Conservation (phyloP, 164 flowering plant genomes). For the Tetrastigma voinierianum region DNA sequence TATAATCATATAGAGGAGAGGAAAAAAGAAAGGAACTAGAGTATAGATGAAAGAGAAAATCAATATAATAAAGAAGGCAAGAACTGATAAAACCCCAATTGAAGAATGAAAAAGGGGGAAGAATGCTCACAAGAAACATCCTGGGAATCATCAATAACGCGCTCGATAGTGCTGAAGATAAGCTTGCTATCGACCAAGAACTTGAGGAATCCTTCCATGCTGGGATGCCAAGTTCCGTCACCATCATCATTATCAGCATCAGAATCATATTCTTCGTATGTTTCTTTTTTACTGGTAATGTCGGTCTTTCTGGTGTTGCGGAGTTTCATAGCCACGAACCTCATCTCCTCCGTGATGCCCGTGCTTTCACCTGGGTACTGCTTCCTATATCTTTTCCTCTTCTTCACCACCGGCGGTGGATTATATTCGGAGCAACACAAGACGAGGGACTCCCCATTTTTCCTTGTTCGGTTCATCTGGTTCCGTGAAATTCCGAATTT, state of each 20-base stretch:
- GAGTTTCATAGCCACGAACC: conserved; percentile 88
- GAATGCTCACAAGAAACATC: conserved; percentile 75
- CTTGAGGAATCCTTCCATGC: conserved; percentile 66
- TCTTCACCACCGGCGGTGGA: conserved; percentile 35
- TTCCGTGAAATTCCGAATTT: background rate
- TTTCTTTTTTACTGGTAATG: conserved; percentile 7
- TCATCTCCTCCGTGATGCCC: conserved; percentile 92
- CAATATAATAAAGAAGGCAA: background rate
- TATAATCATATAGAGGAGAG: too few species aligned
- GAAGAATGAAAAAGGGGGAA: background rate
- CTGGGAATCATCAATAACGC: conserved; percentile 68
- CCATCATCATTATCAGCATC: conserved; percentile 21
- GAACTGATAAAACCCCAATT: background rate
- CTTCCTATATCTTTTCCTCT: conserved; percentile 72
- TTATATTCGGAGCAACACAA: conserved; percentile 19
- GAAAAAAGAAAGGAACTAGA: too few species aligned
- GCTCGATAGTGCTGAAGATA: conserved; percentile 74
- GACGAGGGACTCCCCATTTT: conserved; percentile 2
- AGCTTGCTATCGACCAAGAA: conserved; percentile 88
- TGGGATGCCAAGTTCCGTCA: conserved; percentile 66
- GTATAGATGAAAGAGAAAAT: background rate
- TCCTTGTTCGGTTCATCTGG: background rate
- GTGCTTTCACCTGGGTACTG: conserved; percentile 75
- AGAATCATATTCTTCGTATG: conserved; percentile 1
- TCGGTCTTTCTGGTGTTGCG: conserved; percentile 39